Conservation (phyloP, 2,329 filamentous ascomycete species). For the Pseudogymnoascus sp. region DNA sequence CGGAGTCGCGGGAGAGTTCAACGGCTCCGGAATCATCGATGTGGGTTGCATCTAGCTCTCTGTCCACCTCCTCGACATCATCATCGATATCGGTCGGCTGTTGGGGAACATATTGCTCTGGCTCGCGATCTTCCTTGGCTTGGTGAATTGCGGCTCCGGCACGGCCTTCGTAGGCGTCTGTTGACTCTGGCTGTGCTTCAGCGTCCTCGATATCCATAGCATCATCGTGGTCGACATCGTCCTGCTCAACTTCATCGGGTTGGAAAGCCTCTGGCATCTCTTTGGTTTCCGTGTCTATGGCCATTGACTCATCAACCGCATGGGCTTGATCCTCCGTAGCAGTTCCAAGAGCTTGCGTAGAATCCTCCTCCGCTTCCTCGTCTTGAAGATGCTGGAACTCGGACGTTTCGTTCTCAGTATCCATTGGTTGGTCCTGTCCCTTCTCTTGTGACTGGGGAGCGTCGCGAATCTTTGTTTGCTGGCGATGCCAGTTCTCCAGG, state of each 20-base stretch:
- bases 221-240: slow-evolving; percentile 42
- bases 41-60: slow-evolving; percentile 68
- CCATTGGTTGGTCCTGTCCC: slow-evolving; percentile 21
- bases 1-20: slow-evolving; percentile 34
- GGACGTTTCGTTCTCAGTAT: slow-evolving; percentile 60
- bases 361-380: slow-evolving; percentile 71
- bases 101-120: slow-evolving; percentile 35
- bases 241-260: slow-evolving; percentile 36
- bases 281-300: slow-evolving; percentile 63
- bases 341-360: slow-evolving; percentile 79
- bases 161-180: slow-evolving; percentile 48
- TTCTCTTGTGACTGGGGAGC: slow-evolving; percentile 43
- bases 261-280: slow-evolving; percentile 50
- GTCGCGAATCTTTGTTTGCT: slow-evolving; percentile 69
- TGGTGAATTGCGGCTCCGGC: slow-evolving; percentile 52
- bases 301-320: slow-evolving; percentile 82
- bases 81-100: slow-evolving; percentile 32
- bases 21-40: slow-evolving; percentile 37
- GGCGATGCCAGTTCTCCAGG: slow-evolving; percentile 85
- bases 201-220: slow-evolving; percentile 36
- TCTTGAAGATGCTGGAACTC: slow-evolving; percentile 92
- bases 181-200: slow-evolving; percentile 37
- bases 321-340: slow-evolving; percentile 82
- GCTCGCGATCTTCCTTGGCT: slow-evolving; percentile 38
- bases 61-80: slow-evolving; percentile 35